Base-by-base conservation (phyloP, 2,329 filamentous ascomycete species). In the Diplodia mutila region DNA sequence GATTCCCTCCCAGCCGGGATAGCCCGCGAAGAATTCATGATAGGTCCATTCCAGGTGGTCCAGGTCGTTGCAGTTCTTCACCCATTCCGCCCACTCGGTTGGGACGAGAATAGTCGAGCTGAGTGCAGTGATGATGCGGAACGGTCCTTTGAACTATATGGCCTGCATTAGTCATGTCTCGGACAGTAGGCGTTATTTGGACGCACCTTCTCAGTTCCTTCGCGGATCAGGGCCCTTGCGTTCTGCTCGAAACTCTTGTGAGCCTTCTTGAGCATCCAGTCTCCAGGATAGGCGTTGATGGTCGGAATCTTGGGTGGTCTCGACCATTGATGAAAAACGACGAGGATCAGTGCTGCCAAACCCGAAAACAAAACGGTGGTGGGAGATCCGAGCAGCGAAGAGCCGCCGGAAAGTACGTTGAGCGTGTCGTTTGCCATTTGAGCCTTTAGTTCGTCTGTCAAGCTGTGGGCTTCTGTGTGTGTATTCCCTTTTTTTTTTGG, bases 81-180 rank as follows among this genome's bases (percentile, higher is more conserved):
- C 27, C 61, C 61, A 64, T 14, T 52, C 61, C 18, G 48, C 16
- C n/a, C 18, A 29, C 61, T 64, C 42, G 4, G 42, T 52, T 52
- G 61, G 61, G 12, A 64, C 11, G 48, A 64, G 14, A 51, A 64
- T 14, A 11, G 16, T 64, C 5, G 61, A 64, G 21, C 61, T 25
- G 27, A 52, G 61, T 21, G 61, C n/a, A 9, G 61, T 64, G 42
- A 64, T 64, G 23, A 64, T 29, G 39, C 61, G 61, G 34, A 64
- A 64, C 7, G 61, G 61, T 32, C 39, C 61, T 37, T 51, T 64
- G 61, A 64, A 64, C 61, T 64, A 48, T 0, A 63, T 3, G n/a
- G 14, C 23, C 2, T 49, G 3, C 12, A 37, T 63, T 32, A 51
- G 25, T 29, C 14, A 6, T 48, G 9, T 9, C 37, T 49, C 23